These are phyloP conservation scores for Letharia lupina DNA, from an alignment of 495 filamentous ascomycete genomes.

Conservation along the genomic window DNA sequence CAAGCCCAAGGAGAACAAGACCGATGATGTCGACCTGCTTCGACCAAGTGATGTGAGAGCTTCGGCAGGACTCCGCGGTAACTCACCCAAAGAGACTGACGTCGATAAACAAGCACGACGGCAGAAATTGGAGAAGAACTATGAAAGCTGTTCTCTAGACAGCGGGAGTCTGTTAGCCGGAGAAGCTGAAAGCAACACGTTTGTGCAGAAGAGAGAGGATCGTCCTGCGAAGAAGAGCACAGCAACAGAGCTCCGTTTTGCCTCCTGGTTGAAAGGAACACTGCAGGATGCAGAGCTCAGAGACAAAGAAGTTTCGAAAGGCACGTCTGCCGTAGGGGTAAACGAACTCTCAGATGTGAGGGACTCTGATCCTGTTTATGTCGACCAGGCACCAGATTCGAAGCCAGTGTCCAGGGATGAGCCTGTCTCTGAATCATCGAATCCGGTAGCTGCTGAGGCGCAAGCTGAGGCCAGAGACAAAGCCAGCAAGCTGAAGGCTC, in stretches of 20 bases:
- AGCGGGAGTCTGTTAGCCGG: constrained; percentile 13
- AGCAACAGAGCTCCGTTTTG: neutral
- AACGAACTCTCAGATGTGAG: neutral
- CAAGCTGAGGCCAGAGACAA: constrained; percentile 4
- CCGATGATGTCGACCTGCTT: constrained; percentile 38
- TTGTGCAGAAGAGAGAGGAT: constrained; percentile 13
- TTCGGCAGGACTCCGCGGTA: constrained; percentile 30
- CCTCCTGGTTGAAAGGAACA: neutral
- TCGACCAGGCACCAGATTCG: neutral
- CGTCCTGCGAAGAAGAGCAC: neutral
- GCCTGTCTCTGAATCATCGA: neutral
- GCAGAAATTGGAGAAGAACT: constrained; percentile 31
- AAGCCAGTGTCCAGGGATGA: neutral
- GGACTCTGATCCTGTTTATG: neutral
- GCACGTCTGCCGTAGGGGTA: constrained; percentile 1
- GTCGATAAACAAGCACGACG: constrained; percentile 26
- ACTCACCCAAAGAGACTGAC: constrained; percentile 26
- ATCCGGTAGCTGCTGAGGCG: constrained; percentile 3
- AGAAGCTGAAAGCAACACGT: constrained; percentile 18
- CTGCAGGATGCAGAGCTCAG: neutral
- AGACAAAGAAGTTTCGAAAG: neutral
- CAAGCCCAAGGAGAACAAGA: constrained; percentile 22
- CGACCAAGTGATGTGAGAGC: constrained; percentile 44
- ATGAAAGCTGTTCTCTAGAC: constrained; percentile 15
- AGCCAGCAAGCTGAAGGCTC: constrained; percentile 20